Base-by-base conservation (phyloP, 2,329 filamentous ascomycete species). In the Claviceps sp. region DNA sequence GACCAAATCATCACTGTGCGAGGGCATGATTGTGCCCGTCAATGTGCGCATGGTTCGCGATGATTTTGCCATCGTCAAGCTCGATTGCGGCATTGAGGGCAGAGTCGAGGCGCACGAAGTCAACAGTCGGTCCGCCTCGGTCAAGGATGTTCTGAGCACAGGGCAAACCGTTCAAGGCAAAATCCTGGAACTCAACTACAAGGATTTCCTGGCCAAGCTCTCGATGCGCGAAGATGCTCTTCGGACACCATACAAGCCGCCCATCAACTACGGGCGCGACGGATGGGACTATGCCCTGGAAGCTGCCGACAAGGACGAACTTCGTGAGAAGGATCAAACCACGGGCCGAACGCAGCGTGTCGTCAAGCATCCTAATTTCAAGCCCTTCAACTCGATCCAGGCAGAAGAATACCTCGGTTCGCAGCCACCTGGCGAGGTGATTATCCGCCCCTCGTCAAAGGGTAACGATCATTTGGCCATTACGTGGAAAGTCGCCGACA, bases 331-430 rank as follows among this genome's bases (percentile, higher is more conserved):
- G 70, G 89, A 93, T 63, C 86, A 88, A 63, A 80, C 81, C 11
- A 87, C 87, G 18, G 89, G 88, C 14, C 87, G 93, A 48, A 85
- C 87, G 2, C 89, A 95, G 66, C 82, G 93, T 65, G 93, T 98
- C 54, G 93, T 98, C 73, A 98, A 98, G 68, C 93, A 98, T 65
- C 91, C 93, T 26, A 80, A 97, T 16, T 98, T 97, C 79, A 87
- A 85, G 60, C 85, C 89, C 0, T 97, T 94, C 76, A 96, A 95
- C 68, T 81, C 89, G 34, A 82, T 83, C 2, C 89, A 97, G 69
- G 93, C 93, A 1, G 89, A 97, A 68, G 89, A 97, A 66, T 97
- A 85, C 65, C 78, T 98, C 36, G 89, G 89, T 43, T 87, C 86
- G 14, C 88, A 94, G 65, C 80, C 85, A 49, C 77, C 84, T 6